These are phyloP conservation scores for Dactylonectria estremocensis DNA, from an alignment of 2,329 filamentous ascomycete genomes.

Conservation along the genomic window DNA sequence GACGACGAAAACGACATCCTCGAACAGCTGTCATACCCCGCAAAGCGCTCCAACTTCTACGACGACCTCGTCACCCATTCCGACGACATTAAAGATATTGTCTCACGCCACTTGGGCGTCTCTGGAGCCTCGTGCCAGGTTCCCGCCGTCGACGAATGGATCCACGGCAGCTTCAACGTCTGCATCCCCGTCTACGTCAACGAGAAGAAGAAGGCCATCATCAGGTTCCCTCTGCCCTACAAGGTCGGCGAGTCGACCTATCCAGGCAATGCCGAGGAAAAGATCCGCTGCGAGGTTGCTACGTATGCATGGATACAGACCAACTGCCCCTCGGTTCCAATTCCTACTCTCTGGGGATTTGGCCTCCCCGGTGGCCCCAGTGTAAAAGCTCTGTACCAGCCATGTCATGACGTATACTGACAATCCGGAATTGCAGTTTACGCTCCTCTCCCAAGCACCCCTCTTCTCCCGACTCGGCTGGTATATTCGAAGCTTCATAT, in stretches of 20 bases:
- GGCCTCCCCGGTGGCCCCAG: constrained; percentile 31
- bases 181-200: constrained; percentile 49
- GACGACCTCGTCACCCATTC: constrained; percentile 16
- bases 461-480: constrained; percentile 25
- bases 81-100: constrained; percentile 23
- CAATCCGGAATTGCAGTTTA: constrained; percentile 17
- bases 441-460: constrained; percentile 14
- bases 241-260: constrained; percentile 54
- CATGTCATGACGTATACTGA: neutral
- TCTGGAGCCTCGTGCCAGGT: constrained; percentile 20
- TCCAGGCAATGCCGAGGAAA: constrained; percentile 60
- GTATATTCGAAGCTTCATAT: constrained; percentile 7
- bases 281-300: constrained; percentile 50
- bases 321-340: constrained; percentile 43
- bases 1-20: constrained; percentile 30
- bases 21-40: constrained; percentile 28
- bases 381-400: neutral
- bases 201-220: constrained; percentile 23
- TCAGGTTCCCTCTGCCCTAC: constrained; percentile 53
- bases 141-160: constrained; percentile 45
- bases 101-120: constrained; percentile 29
- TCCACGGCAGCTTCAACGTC: constrained; percentile 55
- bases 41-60: constrained; percentile 28
- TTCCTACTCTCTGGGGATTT: constrained; percentile 42
- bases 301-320: constrained; percentile 44